A percentile compares a stretch with the other conserved stretches of the same genome.
phyloP scores from a whole-genome alignment of 306 rosid genomes.

The Pachyrhizus erosus region DNA sequence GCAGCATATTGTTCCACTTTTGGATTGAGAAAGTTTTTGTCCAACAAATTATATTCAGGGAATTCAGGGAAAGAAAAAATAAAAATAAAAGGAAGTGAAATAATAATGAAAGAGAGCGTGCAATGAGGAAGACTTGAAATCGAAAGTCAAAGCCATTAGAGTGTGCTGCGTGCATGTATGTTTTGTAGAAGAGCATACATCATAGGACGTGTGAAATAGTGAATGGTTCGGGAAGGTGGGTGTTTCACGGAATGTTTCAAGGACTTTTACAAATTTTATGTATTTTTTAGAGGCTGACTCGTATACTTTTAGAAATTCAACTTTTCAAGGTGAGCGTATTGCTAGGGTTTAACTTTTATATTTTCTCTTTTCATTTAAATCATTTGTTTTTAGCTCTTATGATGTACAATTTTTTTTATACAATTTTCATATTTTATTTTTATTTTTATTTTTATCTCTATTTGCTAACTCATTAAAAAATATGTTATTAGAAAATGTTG shows the following conservation, averaged over 20 bases:
- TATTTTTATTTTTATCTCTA: too few species aligned
- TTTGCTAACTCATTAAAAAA: too few species aligned
- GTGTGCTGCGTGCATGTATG: constrained; percentile 19
- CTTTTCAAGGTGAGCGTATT: background rate
- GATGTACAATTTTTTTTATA: too few species aligned
- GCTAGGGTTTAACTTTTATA: background rate
- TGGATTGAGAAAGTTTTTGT: constrained; percentile 8
- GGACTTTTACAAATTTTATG: background rate
- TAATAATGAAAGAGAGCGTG: constrained; percentile 20
- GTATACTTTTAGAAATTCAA: background rate
- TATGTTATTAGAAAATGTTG: too few species aligned
- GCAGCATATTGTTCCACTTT: constrained; percentile 22
- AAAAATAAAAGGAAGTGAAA: background rate
- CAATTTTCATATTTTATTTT: too few species aligned
- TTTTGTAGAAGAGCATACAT: too few species aligned
- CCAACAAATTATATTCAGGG: constrained; percentile 22
- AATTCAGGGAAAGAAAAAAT: background rate
- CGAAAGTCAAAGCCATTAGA: constrained; percentile 35
- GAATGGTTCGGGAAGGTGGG: background rate
- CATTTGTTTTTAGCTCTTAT: too few species aligned
- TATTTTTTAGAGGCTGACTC: background rate
- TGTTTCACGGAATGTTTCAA: background rate
- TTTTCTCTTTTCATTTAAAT: too few species aligned
- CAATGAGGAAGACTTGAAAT: constrained; percentile 14
- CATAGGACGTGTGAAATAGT: constrained; percentile 24